Base-by-base conservation (phyloP, 108 stramenopile genomes). In the Discostella pseudostelligera region DNA sequence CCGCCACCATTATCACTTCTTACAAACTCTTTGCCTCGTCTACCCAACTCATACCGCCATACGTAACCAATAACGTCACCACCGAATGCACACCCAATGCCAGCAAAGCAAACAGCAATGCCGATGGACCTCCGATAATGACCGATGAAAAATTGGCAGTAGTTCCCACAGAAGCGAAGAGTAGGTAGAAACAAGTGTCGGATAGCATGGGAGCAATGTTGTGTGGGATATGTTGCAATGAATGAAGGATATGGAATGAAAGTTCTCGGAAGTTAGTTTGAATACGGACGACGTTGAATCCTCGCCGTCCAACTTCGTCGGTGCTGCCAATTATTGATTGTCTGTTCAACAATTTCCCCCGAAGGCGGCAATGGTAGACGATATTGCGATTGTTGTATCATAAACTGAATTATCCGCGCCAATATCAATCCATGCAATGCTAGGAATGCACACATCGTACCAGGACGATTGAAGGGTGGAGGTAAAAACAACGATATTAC, bases 141-240 rank as follows among this genome's bases (percentile, higher is more conserved):
- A 81, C 87, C 4, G 71, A 59, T n/a, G 58, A 53, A 14, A 87
- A 13, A 74, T 88, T 71, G 22, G 82, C 78, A 25, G 84, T 69
- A 9, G 80, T 66, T 1, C 90, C 90, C 39, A 92, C 79, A 22
- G 85, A 59, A 4, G 87, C 84, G 69, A 92, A 92, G 12, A 92
- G 73, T 6, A 81, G 60, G 44, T 80, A 50, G 62, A 88, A 88
- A 37, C 72, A 85, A 39, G 82, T 61, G 40, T 83, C 65, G 14
- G 78, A 73, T 12, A 88, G 40, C 11, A 45, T 39, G 8, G 70
- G 51, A n/a, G 69, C 65, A 9, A 69, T 58, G 40, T 28, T 32
- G n/a, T n/a, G n/a, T 58, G 70, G 56, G 29, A 83, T 74, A 24
- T 74, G 12, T 17, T 59, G 11, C 29, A 69, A 51, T 3, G 64